Conservation (phyloP, 1,139 yeast genomes). For the Pichia cactophila region DNA sequence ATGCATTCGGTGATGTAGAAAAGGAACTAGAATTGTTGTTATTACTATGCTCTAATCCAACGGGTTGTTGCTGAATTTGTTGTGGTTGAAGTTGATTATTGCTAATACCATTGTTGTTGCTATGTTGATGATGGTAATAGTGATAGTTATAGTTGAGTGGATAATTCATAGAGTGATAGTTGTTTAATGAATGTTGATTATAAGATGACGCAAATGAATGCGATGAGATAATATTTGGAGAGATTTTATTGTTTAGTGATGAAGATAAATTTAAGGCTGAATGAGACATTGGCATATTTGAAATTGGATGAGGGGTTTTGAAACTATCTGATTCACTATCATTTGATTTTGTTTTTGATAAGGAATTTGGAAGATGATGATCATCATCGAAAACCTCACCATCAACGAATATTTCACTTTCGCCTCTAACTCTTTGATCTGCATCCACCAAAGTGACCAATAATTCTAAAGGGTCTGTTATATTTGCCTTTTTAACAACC, state of each 20-base stretch:
- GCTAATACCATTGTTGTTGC: conserved; percentile 7
- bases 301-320: neutral
- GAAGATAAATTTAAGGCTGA: conserved; percentile 6
- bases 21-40: neutral
- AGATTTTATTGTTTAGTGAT: conserved; percentile 13
- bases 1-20: conserved; percentile 11
- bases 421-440: conserved; percentile 38
- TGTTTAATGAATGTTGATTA: conserved; percentile 11
- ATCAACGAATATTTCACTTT: conserved; percentile 14
- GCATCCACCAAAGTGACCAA: conserved; percentile 50
- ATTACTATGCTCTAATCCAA: conserved; percentile 4
- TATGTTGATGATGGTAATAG: conserved; percentile 3
- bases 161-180: neutral
- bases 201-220: conserved; percentile 15
- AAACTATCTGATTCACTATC: conserved; percentile 1
- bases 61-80: neutral
- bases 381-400: conserved; percentile 5
- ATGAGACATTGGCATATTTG: conserved; percentile 8
- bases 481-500: conserved; percentile 43
- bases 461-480: conserved; percentile 46
- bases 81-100: conserved; percentile 8
- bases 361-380: conserved; percentile 5
- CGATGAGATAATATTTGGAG: conserved; percentile 17
- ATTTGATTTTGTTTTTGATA: conserved; percentile 8
- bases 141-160: neutral